Conservation (phyloP, 768 basidiomycete genomes). For the Trametes cinnabarina region DNA sequence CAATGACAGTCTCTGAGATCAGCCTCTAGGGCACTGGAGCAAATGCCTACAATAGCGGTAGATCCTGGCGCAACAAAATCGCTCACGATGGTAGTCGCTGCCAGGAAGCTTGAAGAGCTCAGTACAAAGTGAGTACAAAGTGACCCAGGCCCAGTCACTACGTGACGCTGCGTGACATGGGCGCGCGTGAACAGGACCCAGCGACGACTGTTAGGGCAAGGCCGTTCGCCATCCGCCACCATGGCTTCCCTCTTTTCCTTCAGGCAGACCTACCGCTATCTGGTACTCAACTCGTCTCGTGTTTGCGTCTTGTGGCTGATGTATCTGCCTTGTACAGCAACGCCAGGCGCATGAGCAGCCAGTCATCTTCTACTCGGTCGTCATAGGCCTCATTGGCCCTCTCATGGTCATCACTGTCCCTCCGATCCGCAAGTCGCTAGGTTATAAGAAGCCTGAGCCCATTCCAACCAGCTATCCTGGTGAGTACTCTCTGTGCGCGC, state of each 20-base stretch:
- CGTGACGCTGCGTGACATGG: background rate
- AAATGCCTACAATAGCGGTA: too few relatives aligned
- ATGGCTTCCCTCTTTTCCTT: slow-evolving; percentile 50
- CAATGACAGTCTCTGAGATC: too few relatives aligned
- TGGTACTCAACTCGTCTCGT: slow-evolving; percentile 20
- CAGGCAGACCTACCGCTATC: slow-evolving; percentile 47
- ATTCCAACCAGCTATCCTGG: slow-evolving; percentile 64
- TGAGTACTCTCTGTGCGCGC: background rate
- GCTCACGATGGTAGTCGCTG: too few relatives aligned
- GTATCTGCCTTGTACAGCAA: slow-evolving; percentile 53
- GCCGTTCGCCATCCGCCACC: slow-evolving; percentile 16
- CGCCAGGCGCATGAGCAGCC: slow-evolving; percentile 87
- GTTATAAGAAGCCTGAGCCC: slow-evolving; percentile 65
- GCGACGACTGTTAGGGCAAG: background rate
- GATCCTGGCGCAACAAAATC: too few relatives aligned
- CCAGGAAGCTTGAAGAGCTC: too few relatives aligned
- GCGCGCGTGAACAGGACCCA: background rate
- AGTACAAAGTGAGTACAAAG: too few relatives aligned
- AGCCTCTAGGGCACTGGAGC: too few relatives aligned
- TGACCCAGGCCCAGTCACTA: too few relatives aligned
- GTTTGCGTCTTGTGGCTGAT: background rate
- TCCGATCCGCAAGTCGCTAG: slow-evolving; percentile 74
- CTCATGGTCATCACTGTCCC: slow-evolving; percentile 70
- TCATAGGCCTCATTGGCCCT: slow-evolving; percentile 75
- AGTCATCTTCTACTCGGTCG: slow-evolving; percentile 84